These are phyloP conservation scores for Kurtzmaniella fragi DNA, from an alignment of 805 yeast genomes.

Conservation along the genomic window DNA sequence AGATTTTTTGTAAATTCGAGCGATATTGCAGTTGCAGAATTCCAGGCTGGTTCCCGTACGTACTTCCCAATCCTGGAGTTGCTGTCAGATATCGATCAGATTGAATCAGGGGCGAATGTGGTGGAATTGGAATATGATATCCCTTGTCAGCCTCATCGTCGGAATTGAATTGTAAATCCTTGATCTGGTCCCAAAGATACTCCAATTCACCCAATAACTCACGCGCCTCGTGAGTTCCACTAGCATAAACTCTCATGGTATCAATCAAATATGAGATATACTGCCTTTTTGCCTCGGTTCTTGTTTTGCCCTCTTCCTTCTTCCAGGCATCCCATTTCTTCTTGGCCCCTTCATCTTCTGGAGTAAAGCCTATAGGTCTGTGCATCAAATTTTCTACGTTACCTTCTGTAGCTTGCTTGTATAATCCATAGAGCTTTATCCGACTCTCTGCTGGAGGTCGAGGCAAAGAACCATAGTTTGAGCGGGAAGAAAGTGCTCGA, in stretches of 20 bases:
- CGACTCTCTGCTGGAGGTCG: slow-evolving; percentile 73
- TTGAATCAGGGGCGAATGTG: slow-evolving; percentile 31
- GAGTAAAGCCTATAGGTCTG: slow-evolving; percentile 54
- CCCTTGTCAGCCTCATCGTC: slow-evolving; percentile 25
- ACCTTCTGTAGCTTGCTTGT: slow-evolving; percentile 89
- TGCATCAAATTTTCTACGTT: slow-evolving; percentile 66
- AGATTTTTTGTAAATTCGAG: slow-evolving; percentile 36
- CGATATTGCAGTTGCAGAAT: slow-evolving; percentile 24
- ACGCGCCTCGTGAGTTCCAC: slow-evolving; percentile 60
- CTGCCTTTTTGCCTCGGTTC: slow-evolving; percentile 66
- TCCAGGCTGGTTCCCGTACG: slow-evolving; percentile 2
- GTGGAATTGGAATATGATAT: slow-evolving; percentile 18
- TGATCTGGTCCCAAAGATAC: slow-evolving; percentile 69
- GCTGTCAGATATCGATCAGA: slow-evolving; percentile 33
- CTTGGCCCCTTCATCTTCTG: slow-evolving; percentile 63
- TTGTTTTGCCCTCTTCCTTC: slow-evolving; percentile 59
- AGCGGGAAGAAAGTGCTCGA: slow-evolving; percentile 60
- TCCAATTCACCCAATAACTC: slow-evolving; percentile 66
- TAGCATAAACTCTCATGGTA: slow-evolving; percentile 67
- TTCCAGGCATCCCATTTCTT: slow-evolving; percentile 88
- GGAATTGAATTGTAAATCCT: slow-evolving; percentile 34
- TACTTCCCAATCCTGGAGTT: slow-evolving; percentile 20
- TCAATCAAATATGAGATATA: slow-evolving; percentile 67
- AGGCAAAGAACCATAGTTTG: slow-evolving; percentile 59
- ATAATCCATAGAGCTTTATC: slow-evolving; percentile 69